These are phyloP conservation scores for Pyrenula massariospora DNA, from an alignment of 495 filamentous ascomycete species.

Conservation along the genomic window DNA sequence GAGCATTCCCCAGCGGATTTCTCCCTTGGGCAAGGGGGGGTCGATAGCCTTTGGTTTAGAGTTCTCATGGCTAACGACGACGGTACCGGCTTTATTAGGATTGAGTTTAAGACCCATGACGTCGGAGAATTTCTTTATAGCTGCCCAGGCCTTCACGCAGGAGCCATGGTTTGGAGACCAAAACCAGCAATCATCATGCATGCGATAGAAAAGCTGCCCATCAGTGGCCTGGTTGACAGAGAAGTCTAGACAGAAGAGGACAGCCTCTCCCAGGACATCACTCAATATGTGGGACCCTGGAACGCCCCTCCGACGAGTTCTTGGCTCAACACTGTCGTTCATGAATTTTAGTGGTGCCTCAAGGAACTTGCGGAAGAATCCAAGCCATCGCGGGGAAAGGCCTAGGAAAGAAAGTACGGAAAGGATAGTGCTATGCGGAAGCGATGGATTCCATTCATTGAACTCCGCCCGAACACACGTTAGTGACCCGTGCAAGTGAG, in stretches of 20 bases:
- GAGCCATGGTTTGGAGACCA: constrained; percentile 34
- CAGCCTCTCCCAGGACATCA: constrained; percentile 37
- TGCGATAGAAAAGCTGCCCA: constrained; percentile 34
- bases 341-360: constrained; percentile 42
- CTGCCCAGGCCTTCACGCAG: constrained; percentile 40
- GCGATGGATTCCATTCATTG: constrained; percentile 19
- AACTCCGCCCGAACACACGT: not conserved
- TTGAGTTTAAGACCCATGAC: constrained; percentile 41
- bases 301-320: constrained; percentile 34
- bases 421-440: constrained; percentile 44
- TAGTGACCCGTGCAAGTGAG: constrained; percentile 33
- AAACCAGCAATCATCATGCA: constrained; percentile 53
- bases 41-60: constrained; percentile 5
- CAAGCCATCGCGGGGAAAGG: constrained; percentile 35
- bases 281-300: constrained; percentile 42
- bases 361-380: constrained; percentile 45
- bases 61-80: constrained; percentile 19
- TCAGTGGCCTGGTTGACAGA: constrained; percentile 41
- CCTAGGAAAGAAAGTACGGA: constrained; percentile 40
- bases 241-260: constrained; percentile 49
- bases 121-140: constrained; percentile 32
- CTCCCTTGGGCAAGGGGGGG: constrained; percentile 24
- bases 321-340: constrained; percentile 27
- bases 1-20: constrained; percentile 41
- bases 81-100: constrained; percentile 37